phyloP scores from a whole-genome alignment of 306 rosid species.

The Abrus pulchellus region DNA sequence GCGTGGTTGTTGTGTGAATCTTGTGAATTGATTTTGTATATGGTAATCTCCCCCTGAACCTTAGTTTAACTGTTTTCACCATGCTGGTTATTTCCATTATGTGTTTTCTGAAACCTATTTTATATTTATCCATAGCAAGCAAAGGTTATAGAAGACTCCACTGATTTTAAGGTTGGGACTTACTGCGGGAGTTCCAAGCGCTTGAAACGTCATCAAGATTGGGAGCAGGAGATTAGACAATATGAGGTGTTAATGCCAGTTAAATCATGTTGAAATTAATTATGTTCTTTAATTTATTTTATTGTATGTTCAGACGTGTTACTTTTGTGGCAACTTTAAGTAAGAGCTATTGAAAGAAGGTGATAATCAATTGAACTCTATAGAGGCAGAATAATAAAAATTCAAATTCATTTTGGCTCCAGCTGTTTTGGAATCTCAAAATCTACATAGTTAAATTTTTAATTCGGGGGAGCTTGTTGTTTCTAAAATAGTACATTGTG shows the following conservation, averaged over 20 bases:
- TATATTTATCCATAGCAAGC: slow-evolving; percentile 75
- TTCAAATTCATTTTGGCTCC: background rate
- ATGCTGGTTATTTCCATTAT: background rate
- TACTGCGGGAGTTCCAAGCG: slow-evolving; percentile 74
- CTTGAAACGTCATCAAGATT: slow-evolving; percentile 64
- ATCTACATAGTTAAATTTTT: slow-evolving; percentile 3
- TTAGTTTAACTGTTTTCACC: slow-evolving; percentile 29
- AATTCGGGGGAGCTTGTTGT: slow-evolving; percentile 31
- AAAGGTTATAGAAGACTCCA: slow-evolving; percentile 74
- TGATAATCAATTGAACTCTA: slow-evolving; percentile 11
- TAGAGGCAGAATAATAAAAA: background rate
- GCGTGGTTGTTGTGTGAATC: background rate
- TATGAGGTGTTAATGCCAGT: slow-evolving; percentile 70
- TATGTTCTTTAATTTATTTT: slow-evolving; percentile 25
- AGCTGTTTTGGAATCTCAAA: background rate
- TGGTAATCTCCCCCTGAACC: slow-evolving; percentile 11
- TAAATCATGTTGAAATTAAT: slow-evolving; percentile 33
- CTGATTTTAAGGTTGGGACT: slow-evolving; percentile 77
- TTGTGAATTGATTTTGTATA: slow-evolving; percentile 26
- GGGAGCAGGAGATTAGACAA: slow-evolving; percentile 78
- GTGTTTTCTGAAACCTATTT: slow-evolving; percentile 41
- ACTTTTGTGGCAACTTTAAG: background rate
- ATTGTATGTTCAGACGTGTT: background rate
- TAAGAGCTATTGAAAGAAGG: slow-evolving; percentile 13
- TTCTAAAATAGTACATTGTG: slow-evolving; percentile 28